Evolutionary conservation across 1,139 yeast species (phyloP).

Genomic region (Pichia norvegensis): DNA sequence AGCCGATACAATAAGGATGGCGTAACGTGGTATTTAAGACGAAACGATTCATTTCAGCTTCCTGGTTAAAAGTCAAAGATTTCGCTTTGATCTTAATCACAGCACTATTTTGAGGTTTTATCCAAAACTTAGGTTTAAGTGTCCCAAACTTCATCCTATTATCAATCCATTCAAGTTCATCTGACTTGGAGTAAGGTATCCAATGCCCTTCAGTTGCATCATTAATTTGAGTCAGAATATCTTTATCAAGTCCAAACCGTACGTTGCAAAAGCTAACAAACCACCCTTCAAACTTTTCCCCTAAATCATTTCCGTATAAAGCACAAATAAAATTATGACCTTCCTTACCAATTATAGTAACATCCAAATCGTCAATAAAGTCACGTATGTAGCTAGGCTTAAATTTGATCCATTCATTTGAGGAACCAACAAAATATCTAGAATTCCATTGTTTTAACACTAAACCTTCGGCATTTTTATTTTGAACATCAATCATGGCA

Average conservation of each 20-base stretch:
- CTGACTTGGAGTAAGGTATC: conserved; percentile 35
- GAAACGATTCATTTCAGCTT: conserved; percentile 34
- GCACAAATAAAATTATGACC: conserved; percentile 19
- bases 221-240: conserved; percentile 54
- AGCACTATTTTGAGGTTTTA: conserved; percentile 66
- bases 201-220: conserved; percentile 54
- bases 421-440: conserved; percentile 51
- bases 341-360: conserved; percentile 64
- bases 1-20: conserved; percentile 62
- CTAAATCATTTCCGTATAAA: conserved; percentile 7
- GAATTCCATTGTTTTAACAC: conserved; percentile 62
- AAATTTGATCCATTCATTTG: conserved; percentile 69
- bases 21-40: conserved; percentile 65
- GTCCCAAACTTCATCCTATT: conserved; percentile 51
- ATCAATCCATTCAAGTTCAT: conserved; percentile 26
- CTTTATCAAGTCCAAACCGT: conserved; percentile 73
- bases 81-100: conserved; percentile 80
- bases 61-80: conserved; percentile 11
- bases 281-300: conserved; percentile 13
- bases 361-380: conserved; percentile 80
- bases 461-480: conserved; percentile 71
- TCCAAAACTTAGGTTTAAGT: conserved; percentile 65
- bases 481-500: conserved; percentile 53
- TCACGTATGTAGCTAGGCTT: conserved; percentile 87
- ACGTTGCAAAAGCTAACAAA: conserved; percentile 67